Evolutionary conservation across 129 eudicot genomes (phyloP).

Genomic region (Escallonia rubra): DNA sequence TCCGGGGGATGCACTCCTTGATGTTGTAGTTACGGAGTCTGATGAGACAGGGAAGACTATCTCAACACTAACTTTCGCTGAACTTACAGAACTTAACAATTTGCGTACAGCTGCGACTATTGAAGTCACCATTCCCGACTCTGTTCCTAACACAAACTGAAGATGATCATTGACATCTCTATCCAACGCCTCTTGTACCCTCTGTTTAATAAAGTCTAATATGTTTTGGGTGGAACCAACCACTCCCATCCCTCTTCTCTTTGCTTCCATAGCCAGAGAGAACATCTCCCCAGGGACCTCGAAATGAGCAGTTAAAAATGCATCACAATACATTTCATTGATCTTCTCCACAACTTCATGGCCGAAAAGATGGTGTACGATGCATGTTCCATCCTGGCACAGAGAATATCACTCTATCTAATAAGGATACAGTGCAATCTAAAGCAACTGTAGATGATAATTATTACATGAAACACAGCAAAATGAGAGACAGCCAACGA

Average conservation of each 20-base stretch:
- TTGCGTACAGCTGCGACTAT: slow-evolving; percentile 73
- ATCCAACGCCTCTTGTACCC: slow-evolving; percentile 79
- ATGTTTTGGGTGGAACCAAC: slow-evolving; percentile 97
- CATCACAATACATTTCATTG: slow-evolving; percentile 94
- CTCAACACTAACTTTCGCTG: slow-evolving; percentile 70
- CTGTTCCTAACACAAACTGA: slow-evolving; percentile 94
- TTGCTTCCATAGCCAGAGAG: slow-evolving; percentile 95
- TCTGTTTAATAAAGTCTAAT: slow-evolving; percentile 74
- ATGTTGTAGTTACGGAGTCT: slow-evolving; percentile 60
- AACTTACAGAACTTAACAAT: slow-evolving; percentile 37
- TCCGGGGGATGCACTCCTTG: slow-evolving; percentile 36
- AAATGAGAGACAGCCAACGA: too few relatives aligned
- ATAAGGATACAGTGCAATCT: neutral
- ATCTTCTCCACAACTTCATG: slow-evolving; percentile 86
- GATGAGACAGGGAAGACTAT: slow-evolving; percentile 95
- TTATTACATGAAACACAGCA: too few relatives aligned
- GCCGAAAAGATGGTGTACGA: slow-evolving; percentile 95
- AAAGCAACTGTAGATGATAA: too few relatives aligned
- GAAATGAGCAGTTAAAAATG: slow-evolving; percentile 92
- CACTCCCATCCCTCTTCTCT: slow-evolving; percentile 96
- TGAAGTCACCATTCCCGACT: slow-evolving; percentile 97
- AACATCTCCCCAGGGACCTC: slow-evolving; percentile 99
- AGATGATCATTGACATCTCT: slow-evolving; percentile 84
- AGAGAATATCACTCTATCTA: neutral
- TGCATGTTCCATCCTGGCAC: slow-evolving; percentile 87